Conservation (phyloP, 306 rosid genomes). For the Abrus pulchellus region DNA sequence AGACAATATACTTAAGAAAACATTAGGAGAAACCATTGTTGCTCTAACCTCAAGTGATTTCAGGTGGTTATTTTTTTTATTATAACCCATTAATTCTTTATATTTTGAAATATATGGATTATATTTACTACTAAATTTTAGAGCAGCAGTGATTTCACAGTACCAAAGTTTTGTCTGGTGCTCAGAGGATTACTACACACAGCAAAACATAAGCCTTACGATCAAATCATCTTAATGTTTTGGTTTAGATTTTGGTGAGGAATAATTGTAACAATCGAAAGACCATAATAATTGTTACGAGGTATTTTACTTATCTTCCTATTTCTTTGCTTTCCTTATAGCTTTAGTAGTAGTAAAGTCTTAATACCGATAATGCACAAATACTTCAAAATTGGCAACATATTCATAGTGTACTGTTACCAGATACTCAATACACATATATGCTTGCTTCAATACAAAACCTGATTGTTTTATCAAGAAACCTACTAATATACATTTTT, state of each 20-base stretch:
- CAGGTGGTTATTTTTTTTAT: neutral
- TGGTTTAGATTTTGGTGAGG: neutral
- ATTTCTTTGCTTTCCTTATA: conserved; percentile 2
- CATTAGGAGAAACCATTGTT: neutral
- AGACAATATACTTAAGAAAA: neutral
- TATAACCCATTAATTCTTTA: neutral
- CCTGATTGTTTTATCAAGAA: too few relatives aligned
- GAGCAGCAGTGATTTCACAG: too few relatives aligned
- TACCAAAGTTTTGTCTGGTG: too few relatives aligned
- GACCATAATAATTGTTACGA: neutral
- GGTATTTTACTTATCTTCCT: neutral
- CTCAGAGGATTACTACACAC: conserved; percentile 11
- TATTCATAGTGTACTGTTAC: too few relatives aligned
- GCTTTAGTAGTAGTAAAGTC: neutral
- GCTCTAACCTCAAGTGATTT: neutral
- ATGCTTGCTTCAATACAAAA: too few relatives aligned
- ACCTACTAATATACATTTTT: too few relatives aligned
- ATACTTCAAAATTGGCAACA: too few relatives aligned
- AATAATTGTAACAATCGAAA: neutral
- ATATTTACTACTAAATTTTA: neutral
- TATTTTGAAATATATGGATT: neutral
- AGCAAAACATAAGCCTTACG: conserved; percentile 14
- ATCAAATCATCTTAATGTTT: conserved; percentile 10
- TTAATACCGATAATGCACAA: too few relatives aligned
- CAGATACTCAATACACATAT: too few relatives aligned